Base-by-base conservation (phyloP, 2,329 filamentous ascomycete genomes). In the Dactylonectria estremocensis region DNA sequence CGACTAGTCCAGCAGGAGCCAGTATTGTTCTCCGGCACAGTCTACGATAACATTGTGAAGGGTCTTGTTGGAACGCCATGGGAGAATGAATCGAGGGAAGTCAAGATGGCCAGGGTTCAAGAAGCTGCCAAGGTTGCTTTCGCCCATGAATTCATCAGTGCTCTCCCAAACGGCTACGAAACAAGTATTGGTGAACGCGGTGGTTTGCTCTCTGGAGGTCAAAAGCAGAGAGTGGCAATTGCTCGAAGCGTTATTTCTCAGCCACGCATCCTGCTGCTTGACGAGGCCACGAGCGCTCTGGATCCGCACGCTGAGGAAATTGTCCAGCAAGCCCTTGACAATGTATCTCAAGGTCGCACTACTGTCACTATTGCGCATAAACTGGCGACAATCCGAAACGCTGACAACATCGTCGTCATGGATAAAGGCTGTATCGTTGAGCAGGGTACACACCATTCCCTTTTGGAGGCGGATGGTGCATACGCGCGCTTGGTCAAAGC, bases 141-240 rank as follows among this genome's bases (percentile, higher is more conserved):
- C 77, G 86, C 86, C 6, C 80, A 86, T 59, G 83, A 85, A 9
- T 88, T 88, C 66, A 85, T 88, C 40, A 70, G 77, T 5, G 77
- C 80, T 31, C 78, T 88, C 0, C 86, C 86, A 2, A 69, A 81
- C 65, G 87, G 78, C 3, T 82, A 82, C 72, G 82, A 87, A 2
- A 90, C 90, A 0, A 80, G 83, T 6, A 88, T 92, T 7, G 91
- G 90, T 8, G 87, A 91, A 72, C 84, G 86, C 13, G 91, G 90
- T 2, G 87, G 89, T 43, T 87, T 90, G 60, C 81, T 92, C 1
- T 90, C 88, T 18, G 90, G 90, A 28, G 90, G 90, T 2, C 90
- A 92, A 73, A 84, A 89, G 43, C 90, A 92, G 72, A 84, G 90
- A 16, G 82, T 92, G 13, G 87, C 89, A 0, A 92, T 92, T 65